Evolutionary conservation across 139 green algal genomes (phyloP).

Genomic region (Mesotaenium endlicherianum): DNA sequence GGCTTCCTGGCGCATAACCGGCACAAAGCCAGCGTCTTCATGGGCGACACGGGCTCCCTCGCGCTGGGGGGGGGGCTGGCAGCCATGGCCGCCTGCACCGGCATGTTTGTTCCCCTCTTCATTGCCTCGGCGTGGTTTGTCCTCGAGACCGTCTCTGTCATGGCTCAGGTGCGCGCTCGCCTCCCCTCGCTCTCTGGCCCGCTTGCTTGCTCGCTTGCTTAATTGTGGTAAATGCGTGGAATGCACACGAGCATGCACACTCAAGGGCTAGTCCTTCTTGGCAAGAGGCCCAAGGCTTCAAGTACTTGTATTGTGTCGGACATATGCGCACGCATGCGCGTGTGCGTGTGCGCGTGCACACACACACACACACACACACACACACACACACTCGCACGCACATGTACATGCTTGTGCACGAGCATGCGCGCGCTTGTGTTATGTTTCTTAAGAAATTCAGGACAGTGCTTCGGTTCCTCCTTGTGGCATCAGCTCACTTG

Average conservation of each 20-base stretch:
- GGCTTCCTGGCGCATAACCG: conserved; percentile 60
- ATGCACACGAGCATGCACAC: background rate
- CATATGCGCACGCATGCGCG: background rate
- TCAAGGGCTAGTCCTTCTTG: background rate
- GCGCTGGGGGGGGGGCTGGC: conserved; percentile 55
- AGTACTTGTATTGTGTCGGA: background rate
- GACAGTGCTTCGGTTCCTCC: no score
- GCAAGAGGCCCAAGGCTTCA: background rate
- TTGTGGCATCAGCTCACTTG: no score
- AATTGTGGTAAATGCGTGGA: background rate
- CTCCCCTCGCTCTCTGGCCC: background rate
- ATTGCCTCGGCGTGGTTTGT: conserved; percentile 46
- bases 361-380: background rate
- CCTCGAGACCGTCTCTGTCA: conserved; percentile 52
- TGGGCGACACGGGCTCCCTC: conserved; percentile 63
- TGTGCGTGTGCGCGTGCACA: background rate
- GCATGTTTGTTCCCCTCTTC: conserved; percentile 48
- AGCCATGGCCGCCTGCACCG: conserved; percentile 21
- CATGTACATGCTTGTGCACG: background rate
- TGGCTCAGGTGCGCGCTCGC: conserved; percentile 34
- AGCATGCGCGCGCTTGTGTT: background rate
- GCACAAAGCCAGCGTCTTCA: conserved; percentile 60
- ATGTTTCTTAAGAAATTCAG: background rate
- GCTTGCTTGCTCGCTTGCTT: background rate
- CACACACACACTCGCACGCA: background rate